A percentile compares a stretch with the other conserved stretches of the same genome.
Evolutionary conservation across 2,329 filamentous ascomycete genomes (phyloP).

Genomic region (Fusarium sp.): DNA sequence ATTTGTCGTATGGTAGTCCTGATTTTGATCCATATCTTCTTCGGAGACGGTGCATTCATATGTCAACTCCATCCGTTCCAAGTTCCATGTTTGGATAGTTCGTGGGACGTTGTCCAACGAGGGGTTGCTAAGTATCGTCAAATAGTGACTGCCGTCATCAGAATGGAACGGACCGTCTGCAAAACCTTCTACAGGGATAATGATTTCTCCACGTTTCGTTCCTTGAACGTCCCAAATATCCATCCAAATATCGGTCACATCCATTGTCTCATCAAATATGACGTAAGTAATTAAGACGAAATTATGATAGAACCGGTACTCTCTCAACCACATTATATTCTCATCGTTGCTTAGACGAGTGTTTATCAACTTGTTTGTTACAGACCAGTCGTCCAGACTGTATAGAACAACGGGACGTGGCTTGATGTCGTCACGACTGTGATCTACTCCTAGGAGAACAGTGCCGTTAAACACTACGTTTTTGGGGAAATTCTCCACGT

Average conservation of each 20-base stretch:
- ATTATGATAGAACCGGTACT: background rate
- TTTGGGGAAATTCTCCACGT: background rate
- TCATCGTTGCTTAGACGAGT: background rate
- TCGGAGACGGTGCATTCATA: background rate
- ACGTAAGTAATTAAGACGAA: background rate
- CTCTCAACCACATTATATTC: background rate
- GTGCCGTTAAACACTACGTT: background rate
- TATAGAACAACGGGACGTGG: background rate
- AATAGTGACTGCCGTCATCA: background rate
- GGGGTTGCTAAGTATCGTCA: background rate
- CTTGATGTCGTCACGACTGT: no score
- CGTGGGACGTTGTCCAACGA: background rate
- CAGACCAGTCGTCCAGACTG: background rate
- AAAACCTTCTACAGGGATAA: background rate
- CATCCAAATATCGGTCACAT: background rate
- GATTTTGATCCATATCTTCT: background rate
- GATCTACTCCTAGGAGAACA: background rate
- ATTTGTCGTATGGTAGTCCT: background rate
- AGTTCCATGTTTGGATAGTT: background rate
- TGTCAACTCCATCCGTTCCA: background rate
- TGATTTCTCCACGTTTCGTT: background rate
- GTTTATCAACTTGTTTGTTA: background rate
- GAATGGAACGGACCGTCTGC: background rate
- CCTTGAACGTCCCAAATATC: constrained; percentile 16
- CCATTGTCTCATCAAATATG: background rate